Conservation (phyloP, 169 alveolate genomes). For the Plasmodium inui region DNA sequence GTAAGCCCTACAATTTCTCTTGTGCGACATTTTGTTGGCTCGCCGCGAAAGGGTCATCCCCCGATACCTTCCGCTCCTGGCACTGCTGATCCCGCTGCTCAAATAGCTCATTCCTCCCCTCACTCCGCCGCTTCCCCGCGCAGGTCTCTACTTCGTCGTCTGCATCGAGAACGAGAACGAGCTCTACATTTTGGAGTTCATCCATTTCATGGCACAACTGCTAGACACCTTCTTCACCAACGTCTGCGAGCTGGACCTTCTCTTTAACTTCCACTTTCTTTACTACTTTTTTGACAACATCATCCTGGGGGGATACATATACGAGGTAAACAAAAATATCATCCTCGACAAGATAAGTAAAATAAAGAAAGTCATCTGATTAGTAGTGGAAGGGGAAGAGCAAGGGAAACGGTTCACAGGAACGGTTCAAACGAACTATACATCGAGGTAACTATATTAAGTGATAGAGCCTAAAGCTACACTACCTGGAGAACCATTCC, state of each 20-base stretch:
- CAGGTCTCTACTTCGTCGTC: conserved; percentile 91
- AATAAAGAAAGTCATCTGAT: conserved; percentile 34
- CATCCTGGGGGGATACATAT: conserved; percentile 89
- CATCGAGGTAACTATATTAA: neutral
- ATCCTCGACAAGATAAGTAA: conserved; percentile 45
- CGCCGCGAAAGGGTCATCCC: neutral
- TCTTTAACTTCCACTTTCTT: conserved; percentile 93
- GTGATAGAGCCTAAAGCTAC: neutral
- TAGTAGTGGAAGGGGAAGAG: neutral
- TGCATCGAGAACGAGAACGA: conserved; percentile 93
- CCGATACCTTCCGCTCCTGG: no score
- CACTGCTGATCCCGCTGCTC: neutral
- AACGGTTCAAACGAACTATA: no score
- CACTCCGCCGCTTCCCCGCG: neutral
- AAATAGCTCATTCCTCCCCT: no score
- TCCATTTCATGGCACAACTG: conserved; percentile 93
- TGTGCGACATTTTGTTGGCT: neutral
- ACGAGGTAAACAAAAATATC: conserved; percentile 91
- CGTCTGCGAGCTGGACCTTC: conserved; percentile 94
- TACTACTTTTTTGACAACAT: conserved; percentile 92
- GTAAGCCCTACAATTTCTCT: neutral
- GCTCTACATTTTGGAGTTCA: conserved; percentile 88
- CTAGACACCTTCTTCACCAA: conserved; percentile 93
- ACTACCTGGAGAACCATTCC: neutral
- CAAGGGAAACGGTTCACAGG: neutral